Conservation (phyloP, 2,329 filamentous ascomycete species). For the Ophiostoma tasmaniense region DNA sequence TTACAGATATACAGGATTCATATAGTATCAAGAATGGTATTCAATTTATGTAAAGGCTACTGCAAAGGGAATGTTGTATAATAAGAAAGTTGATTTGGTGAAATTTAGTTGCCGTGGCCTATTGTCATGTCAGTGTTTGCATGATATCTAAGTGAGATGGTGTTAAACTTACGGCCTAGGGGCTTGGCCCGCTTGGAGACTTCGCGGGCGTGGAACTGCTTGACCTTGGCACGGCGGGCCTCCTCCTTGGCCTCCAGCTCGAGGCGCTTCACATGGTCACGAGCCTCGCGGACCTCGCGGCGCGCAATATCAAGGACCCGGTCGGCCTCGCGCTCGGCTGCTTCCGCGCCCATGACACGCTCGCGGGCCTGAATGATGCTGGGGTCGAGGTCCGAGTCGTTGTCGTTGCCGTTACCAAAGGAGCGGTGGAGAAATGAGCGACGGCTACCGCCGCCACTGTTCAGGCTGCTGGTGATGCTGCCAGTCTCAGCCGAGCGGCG, state of each 20-base stretch:
- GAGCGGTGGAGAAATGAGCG: conserved; percentile 36
- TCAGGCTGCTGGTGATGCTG: background rate
- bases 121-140: background rate
- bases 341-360: conserved; percentile 53
- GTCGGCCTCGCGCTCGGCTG: conserved; percentile 57
- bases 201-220: conserved; percentile 56
- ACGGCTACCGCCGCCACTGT: conserved; percentile 21
- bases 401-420: conserved; percentile 35
- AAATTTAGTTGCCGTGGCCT: background rate
- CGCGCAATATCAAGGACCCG: conserved; percentile 51
- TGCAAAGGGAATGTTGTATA: background rate
- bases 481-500: background rate
- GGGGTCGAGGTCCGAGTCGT: conserved; percentile 43
- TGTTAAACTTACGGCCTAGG: conserved; percentile 47
- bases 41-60: background rate
- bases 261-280: conserved; percentile 53
- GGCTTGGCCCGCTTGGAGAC: conserved; percentile 61
- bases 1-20: background rate
- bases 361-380: conserved; percentile 54
- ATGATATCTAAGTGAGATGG: background rate
- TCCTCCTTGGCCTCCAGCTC: conserved; percentile 60
- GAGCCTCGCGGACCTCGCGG: conserved; percentile 49
- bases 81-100: background rate
- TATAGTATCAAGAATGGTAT: background rate
- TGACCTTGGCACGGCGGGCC: conserved; percentile 56